These are phyloP conservation scores for Cladosporium colombiae DNA, from an alignment of 2,329 filamentous ascomycete genomes.

Conservation along the genomic window DNA sequence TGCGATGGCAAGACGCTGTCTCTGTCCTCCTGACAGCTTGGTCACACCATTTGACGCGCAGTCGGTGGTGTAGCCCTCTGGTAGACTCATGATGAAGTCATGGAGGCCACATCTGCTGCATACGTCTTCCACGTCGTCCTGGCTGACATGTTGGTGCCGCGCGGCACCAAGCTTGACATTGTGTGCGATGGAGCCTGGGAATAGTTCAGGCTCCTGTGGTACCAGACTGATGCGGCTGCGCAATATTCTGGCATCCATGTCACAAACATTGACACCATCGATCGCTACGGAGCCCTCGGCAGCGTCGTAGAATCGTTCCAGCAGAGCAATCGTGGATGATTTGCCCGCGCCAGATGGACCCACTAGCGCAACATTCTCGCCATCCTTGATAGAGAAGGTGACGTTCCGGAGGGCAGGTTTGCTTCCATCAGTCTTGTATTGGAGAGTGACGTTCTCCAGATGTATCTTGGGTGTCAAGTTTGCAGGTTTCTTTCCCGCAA, in stretches of 20 bases:
- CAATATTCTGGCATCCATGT: slow-evolving; percentile 39
- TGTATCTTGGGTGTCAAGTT: slow-evolving; percentile 26
- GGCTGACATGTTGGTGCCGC: slow-evolving; percentile 28
- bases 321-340: slow-evolving; percentile 47
- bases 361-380: slow-evolving; percentile 54
- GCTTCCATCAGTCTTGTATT: slow-evolving; percentile 41
- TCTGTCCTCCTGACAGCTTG: slow-evolving; percentile 48
- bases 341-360: slow-evolving; percentile 50
- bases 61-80: slow-evolving; percentile 50
- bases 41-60: slow-evolving; percentile 44
- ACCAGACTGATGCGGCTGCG: slow-evolving; percentile 46
- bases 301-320: slow-evolving; percentile 50
- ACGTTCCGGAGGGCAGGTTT: slow-evolving; percentile 49
- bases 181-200: slow-evolving; percentile 46
- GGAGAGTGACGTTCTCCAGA: slow-evolving; percentile 43
- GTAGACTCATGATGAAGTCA: slow-evolving; percentile 50
- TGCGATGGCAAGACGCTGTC: slow-evolving; percentile 49
- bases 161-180: slow-evolving; percentile 45
- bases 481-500: slow-evolving; percentile 1
- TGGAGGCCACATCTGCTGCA: slow-evolving; percentile 48
- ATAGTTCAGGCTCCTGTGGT: slow-evolving; percentile 49
- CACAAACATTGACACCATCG: slow-evolving; percentile 45
- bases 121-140: slow-evolving; percentile 37
- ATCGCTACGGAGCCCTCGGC: slow-evolving; percentile 42
- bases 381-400: slow-evolving; percentile 50